These are phyloP conservation scores for Lactarius hengduanensis DNA, from an alignment of 768 basidiomycete species.

Conservation along the genomic window DNA sequence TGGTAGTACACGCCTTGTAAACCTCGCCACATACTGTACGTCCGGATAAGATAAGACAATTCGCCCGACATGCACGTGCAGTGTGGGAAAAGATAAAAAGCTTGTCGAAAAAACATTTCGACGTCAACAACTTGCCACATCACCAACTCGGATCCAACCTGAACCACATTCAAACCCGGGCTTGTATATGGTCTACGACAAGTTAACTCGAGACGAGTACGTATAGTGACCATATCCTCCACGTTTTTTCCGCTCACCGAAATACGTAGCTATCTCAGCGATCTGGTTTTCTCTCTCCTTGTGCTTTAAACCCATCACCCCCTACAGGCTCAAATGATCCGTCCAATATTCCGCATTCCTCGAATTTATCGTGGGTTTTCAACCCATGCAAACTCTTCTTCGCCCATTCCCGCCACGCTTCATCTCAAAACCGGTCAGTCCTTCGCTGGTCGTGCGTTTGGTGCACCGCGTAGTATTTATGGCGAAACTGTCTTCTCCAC, in stretches of 20 bases:
- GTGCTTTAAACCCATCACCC: conserved; percentile 36
- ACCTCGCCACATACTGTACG: too few relatives aligned
- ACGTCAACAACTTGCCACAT: not conserved
- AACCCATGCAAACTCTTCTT: conserved; percentile 51
- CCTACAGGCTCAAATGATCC: conserved; percentile 51
- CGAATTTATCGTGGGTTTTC: conserved; percentile 60
- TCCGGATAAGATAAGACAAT: too few relatives aligned
- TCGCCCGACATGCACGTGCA: not conserved
- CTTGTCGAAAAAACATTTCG: not conserved
- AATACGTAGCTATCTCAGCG: conserved; percentile 73
- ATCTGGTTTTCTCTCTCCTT: conserved; percentile 82
- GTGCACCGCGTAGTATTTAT: conserved; percentile 79
- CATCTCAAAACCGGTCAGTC: conserved; percentile 95
- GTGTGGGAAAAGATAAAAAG: not conserved
- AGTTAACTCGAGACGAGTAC: conserved; percentile 88
- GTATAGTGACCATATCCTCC: conserved; percentile 32
- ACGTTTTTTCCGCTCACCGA: conserved; percentile 31
- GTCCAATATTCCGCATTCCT: conserved; percentile 50
- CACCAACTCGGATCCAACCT: not conserved
- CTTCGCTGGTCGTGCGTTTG: conserved; percentile 87
- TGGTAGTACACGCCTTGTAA: too few relatives aligned
- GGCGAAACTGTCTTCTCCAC: conserved; percentile 99
- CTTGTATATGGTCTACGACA: conserved; percentile 75
- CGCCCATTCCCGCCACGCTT: conserved; percentile 70
- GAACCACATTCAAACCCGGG: not conserved